Conservation (phyloP, 1,139 yeast species). For the Saccharomyces hybrid region DNA sequence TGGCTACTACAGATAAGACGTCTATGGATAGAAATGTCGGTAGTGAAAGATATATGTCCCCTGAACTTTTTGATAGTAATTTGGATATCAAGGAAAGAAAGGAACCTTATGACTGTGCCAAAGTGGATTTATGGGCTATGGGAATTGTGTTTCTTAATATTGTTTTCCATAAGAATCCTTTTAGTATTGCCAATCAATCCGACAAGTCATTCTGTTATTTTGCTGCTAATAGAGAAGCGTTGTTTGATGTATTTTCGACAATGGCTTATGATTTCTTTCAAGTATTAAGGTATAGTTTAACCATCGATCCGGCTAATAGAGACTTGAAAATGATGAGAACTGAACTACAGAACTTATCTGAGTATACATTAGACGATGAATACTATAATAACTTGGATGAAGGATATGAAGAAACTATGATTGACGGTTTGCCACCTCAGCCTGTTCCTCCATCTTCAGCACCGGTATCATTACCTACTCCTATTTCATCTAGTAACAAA, state of each 20-base stretch:
- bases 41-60: constrained; percentile 95
- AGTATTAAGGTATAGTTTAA: constrained; percentile 67
- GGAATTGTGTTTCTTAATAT: constrained; percentile 82
- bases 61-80: constrained; percentile 66
- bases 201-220: constrained; percentile 85
- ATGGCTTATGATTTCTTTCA: constrained; percentile 83
- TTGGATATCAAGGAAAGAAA: constrained; percentile 36
- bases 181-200: constrained; percentile 70
- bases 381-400: constrained; percentile 36
- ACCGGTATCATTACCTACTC: constrained; percentile 23
- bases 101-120: constrained; percentile 69
- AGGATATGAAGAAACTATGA: constrained; percentile 30
- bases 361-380: constrained; percentile 82
- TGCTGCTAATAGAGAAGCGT: constrained; percentile 79
- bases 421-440: neutral
- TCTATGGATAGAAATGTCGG: constrained; percentile 88
- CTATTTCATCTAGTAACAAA: constrained; percentile 13
- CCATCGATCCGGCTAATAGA: constrained; percentile 84
- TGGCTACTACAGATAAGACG: constrained; percentile 60
- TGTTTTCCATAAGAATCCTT: constrained; percentile 87
- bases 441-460: constrained; percentile 16
- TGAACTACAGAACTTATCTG: constrained; percentile 54
- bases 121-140: constrained; percentile 88
- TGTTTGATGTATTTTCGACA: constrained; percentile 86
- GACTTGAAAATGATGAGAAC: constrained; percentile 51